Conservation (phyloP, 306 rosid genomes). For the Medicago arabica region DNA sequence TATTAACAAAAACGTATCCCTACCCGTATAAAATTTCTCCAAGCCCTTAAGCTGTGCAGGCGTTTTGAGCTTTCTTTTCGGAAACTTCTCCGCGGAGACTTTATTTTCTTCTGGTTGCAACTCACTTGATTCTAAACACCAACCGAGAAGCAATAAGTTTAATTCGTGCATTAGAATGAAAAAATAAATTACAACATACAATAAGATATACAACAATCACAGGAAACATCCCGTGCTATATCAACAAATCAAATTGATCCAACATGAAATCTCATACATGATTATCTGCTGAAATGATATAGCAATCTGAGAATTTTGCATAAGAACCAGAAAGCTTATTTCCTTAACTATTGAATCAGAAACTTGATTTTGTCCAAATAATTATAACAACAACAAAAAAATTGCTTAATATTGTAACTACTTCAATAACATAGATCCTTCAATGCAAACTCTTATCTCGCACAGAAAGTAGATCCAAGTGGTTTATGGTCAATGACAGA, state of each 20-base stretch:
- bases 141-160: constrained; percentile 41
- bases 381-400: background rate
- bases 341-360: constrained; percentile 7
- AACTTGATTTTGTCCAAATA: constrained; percentile 11
- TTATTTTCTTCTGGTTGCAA: constrained; percentile 80
- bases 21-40: constrained; percentile 90
- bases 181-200: background rate
- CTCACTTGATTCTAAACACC: constrained; percentile 65
- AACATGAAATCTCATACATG: constrained; percentile 31
- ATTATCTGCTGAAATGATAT: constrained; percentile 7
- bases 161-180: background rate
- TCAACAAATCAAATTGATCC: constrained; percentile 20
- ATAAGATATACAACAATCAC: constrained; percentile 6
- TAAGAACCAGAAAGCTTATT: constrained; percentile 14
- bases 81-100: constrained; percentile 63
- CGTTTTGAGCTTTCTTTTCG: constrained; percentile 87
- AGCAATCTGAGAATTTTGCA: constrained; percentile 3
- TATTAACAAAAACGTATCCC: constrained; percentile 38
- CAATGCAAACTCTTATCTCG: constrained; percentile 21
- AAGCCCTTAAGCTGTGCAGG: constrained; percentile 79
- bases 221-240: constrained; percentile 8
- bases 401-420: background rate
- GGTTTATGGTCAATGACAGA: constrained; percentile 12
- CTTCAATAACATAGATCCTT: constrained; percentile 28
- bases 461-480: constrained; percentile 41